Percentiles rank a stretch among this genome's conserved stretches.
Conservation (phyloP, 2,329 filamentous ascomycete genomes). For the Diaporthe humulicola region DNA sequence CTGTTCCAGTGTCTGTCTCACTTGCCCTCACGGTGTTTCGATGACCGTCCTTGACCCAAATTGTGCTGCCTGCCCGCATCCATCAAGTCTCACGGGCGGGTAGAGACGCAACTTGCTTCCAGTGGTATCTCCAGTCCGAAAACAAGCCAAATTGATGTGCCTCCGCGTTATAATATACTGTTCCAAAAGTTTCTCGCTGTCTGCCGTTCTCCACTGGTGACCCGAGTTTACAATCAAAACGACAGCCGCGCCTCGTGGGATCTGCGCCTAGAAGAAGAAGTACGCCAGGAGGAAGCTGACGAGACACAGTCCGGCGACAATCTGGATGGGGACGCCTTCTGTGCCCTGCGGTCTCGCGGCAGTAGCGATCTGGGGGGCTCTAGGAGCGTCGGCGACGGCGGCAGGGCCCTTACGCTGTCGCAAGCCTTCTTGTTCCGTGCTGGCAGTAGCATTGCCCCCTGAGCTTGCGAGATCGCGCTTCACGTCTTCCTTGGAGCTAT, state of each 20-base stretch:
- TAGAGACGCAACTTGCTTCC: slow-evolving; percentile 3
- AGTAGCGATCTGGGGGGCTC: slow-evolving; percentile 58
- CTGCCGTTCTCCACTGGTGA: slow-evolving; percentile 4
- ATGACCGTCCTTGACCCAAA: not conserved
- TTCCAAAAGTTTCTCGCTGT: not conserved
- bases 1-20: not conserved
- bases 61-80: not conserved
- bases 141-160: not conserved
- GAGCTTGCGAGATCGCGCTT: slow-evolving; percentile 67
- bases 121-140: slow-evolving; percentile 33
- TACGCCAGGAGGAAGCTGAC: slow-evolving; percentile 95
- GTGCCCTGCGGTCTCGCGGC: slow-evolving; percentile 66
- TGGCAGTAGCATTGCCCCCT: slow-evolving; percentile 77
- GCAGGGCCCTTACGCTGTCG: slow-evolving; percentile 79
- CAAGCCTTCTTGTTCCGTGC: slow-evolving; percentile 80
- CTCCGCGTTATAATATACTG: not conserved
- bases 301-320: slow-evolving; percentile 86
- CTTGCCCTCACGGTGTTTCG: slow-evolving; percentile 1
- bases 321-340: slow-evolving; percentile 88
- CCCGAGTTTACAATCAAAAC: not conserved
- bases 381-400: slow-evolving; percentile 47
- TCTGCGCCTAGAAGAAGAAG: slow-evolving; percentile 82
- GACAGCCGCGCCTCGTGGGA: not conserved
- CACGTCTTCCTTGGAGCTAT: slow-evolving; percentile 46
- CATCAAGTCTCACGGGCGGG: not conserved